Base-by-base conservation (phyloP, 2,329 filamentous ascomycete species). In the Exophiala oligosperma region DNA sequence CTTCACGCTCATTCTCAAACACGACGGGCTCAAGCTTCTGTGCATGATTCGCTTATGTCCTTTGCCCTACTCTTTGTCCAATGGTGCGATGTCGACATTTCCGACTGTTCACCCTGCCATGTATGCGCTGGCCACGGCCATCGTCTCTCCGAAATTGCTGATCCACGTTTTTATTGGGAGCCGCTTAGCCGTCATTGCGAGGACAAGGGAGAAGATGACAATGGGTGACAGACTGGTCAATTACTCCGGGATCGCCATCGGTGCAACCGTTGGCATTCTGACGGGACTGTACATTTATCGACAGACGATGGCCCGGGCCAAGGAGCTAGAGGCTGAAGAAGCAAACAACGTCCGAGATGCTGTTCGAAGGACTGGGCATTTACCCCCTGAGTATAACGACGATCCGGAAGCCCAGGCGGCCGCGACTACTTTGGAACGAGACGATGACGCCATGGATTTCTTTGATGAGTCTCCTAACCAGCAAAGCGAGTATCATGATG, bases 21-120 rank as follows among this genome's bases (percentile, higher is more conserved):
- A 90, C 69, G 94, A 99, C 69, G 94, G 94, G 0, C 74, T 99
- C 52, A 89, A 91, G 68, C 86, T 97, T 54, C 81, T 99, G 47
- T 87, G 91, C 62, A 95, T 94, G 83, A 94, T 99, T 67, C 85
- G 94, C 29, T 83, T 97, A 64, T 97, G 93, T 69, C 94, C 94
- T 1, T 73, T 99, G 60, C 94, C 94, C 12, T 99, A 96, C 73
- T 94, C 90, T 52, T 79, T 97, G 66, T 92, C 90, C 70, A 99
- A 99, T 71, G 94, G 92, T 51, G 96, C 96, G 60, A 84, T 99
- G 55, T 91, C 91, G 29, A 97, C 94, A 1, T 92, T 99, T 61
- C 92, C 92, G 2, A 96, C 89, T 32, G 90, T 99, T 35, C 83
- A 87, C 24, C 89, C 90, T 41, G 72, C 82, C 60, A 84, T 84